Evolutionary conservation across 176 grass and related monocot genomes (phyloP).

Genomic region (Cocos nucifera): DNA sequence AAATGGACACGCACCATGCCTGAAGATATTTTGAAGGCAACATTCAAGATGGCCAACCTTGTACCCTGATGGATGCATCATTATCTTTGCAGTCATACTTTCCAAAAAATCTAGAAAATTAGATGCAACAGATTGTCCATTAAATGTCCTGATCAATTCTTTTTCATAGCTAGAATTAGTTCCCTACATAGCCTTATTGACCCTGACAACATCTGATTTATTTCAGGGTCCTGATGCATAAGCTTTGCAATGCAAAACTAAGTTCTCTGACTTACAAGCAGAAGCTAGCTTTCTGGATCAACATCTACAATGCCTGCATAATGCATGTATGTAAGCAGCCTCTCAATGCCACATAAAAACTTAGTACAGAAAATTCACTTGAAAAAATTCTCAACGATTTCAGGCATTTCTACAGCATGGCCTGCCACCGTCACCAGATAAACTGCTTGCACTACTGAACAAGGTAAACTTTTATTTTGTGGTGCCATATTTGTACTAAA

Average conservation of each 20-base stretch:
- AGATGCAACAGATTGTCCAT: too few species aligned
- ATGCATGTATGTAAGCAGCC: conserved; percentile 67
- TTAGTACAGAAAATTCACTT: too few species aligned
- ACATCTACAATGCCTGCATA: conserved; percentile 94
- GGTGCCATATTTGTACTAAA: too few species aligned
- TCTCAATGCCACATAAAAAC: background rate
- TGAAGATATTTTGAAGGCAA: too few species aligned
- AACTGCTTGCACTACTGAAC: conserved; percentile 59
- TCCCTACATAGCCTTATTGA: too few species aligned
- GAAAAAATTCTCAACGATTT: background rate
- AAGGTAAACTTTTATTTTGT: conserved; percentile 23
- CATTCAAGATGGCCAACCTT: too few species aligned
- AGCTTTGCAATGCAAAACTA: conserved; percentile 39
- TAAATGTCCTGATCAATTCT: too few species aligned
- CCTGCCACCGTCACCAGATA: conserved; percentile 61
- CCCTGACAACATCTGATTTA: background rate
- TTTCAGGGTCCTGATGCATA: conserved; percentile 59
- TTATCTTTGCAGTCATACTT: too few species aligned
- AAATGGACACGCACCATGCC: too few species aligned
- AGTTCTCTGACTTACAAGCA: conserved; percentile 80
- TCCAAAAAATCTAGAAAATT: too few species aligned
- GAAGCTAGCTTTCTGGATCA: conserved; percentile 91
- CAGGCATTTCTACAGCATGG: conserved; percentile 88
- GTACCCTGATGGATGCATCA: too few species aligned
- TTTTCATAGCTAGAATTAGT: too few species aligned